phyloP scores from a whole-genome alignment of 1,284 basidiomycete species.

The Malassezia nana region DNA sequence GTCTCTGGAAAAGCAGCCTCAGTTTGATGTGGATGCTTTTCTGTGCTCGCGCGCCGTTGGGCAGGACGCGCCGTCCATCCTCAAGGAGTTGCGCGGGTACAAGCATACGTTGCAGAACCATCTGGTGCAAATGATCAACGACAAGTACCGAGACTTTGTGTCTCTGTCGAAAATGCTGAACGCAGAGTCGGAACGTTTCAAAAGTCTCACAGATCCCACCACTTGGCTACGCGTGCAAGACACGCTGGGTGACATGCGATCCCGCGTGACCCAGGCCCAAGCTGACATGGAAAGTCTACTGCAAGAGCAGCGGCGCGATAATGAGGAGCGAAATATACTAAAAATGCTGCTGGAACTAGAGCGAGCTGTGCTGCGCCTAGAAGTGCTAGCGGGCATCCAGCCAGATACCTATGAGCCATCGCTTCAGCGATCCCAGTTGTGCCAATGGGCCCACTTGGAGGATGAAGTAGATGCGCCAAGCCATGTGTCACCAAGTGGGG shows the following conservation, averaged over 20 bases:
- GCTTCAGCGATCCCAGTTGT: background rate
- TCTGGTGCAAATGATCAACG: conserved; percentile 86
- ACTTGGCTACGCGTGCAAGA: background rate
- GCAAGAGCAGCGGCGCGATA: background rate
- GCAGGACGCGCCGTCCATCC: conserved; percentile 69
- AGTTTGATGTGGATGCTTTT: conserved; percentile 75
- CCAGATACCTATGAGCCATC: background rate
- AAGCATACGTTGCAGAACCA: conserved; percentile 74
- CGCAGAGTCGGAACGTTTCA: background rate
- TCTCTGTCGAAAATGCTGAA: conserved; percentile 68
- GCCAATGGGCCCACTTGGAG: background rate
- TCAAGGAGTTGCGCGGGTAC: conserved; percentile 75
- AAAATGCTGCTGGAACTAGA: conserved; percentile 5
- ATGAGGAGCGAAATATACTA: background rate
- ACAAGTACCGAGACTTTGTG: conserved; percentile 95
- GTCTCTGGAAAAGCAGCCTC: conserved; percentile 50
- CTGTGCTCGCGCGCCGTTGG: conserved; percentile 75
- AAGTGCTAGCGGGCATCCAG: background rate
- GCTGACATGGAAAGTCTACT: background rate
- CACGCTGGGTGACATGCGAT: background rate
- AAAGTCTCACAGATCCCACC: background rate
- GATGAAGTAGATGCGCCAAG: background rate
- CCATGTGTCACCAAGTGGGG: background rate
- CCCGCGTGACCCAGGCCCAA: background rate
- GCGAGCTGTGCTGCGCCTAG: background rate